Conservation (phyloP, 805 yeast species). For the Ogataea paraovalis region DNA sequence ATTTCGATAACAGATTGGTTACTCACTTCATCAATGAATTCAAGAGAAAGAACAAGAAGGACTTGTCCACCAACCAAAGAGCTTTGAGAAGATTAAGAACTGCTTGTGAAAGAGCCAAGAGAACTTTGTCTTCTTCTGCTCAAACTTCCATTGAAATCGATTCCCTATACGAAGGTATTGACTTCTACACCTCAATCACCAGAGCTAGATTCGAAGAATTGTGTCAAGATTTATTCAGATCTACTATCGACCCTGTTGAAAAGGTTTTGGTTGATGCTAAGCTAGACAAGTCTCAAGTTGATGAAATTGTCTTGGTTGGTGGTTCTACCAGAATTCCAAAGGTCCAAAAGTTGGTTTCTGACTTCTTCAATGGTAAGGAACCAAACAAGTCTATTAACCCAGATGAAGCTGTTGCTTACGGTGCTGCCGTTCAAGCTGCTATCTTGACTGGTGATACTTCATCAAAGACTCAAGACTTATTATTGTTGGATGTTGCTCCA, state of each 20-base stretch:
- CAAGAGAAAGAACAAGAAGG: slow-evolving; percentile 98
- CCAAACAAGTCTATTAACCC: slow-evolving; percentile 96
- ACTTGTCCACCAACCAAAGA: slow-evolving; percentile 86
- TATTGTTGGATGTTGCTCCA: slow-evolving; percentile 91
- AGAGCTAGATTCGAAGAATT: slow-evolving; percentile 98
- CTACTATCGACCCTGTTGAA: slow-evolving; percentile 93
- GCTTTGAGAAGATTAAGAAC: slow-evolving; percentile 98
- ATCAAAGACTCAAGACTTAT: slow-evolving; percentile 87
- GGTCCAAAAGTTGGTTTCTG: slow-evolving; percentile 91
- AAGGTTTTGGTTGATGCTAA: slow-evolving; percentile 88
- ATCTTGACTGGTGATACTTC: slow-evolving; percentile 94
- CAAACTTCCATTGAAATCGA: slow-evolving; percentile 95
- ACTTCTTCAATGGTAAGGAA: slow-evolving; percentile 95
- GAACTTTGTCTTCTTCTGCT: slow-evolving; percentile 95
- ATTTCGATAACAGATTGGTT: slow-evolving; percentile 75
- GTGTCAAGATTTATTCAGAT: slow-evolving; percentile 91
- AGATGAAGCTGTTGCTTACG: slow-evolving; percentile 98
- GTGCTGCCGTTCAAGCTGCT: slow-evolving; percentile 99
- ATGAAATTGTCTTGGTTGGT: slow-evolving; percentile 94
- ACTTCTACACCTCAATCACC: slow-evolving; percentile 93
- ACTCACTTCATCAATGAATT: slow-evolving; percentile 91
- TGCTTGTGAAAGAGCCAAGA: slow-evolving; percentile 98
- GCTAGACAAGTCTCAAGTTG: slow-evolving; percentile 82
- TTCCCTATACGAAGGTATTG: slow-evolving; percentile 92
- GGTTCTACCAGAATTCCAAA: slow-evolving; percentile 99